A percentile compares a stretch with the other conserved stretches of the same genome.
phyloP scores from a whole-genome alignment of 2,329 filamentous ascomycete species.

The Monilinia polystroma region DNA sequence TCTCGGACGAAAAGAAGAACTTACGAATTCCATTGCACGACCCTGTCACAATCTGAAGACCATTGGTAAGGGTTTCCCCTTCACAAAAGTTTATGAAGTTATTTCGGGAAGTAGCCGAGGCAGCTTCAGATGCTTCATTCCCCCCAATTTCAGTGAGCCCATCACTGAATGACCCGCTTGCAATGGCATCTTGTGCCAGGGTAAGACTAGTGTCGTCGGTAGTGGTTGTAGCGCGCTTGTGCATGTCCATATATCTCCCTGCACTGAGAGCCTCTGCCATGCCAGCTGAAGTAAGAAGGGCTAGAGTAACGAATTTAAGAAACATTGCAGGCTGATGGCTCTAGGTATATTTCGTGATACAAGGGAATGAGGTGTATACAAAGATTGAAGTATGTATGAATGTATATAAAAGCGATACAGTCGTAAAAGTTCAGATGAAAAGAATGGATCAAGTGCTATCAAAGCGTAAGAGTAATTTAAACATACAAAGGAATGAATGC shows the following conservation, averaged over 20 bases:
- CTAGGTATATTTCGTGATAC: not conserved
- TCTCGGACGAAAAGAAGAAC: constrained; percentile 7
- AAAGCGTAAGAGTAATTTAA: constrained; percentile 21
- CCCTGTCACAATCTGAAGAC: constrained; percentile 54
- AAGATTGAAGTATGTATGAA: not conserved
- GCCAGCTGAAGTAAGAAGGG: constrained; percentile 26
- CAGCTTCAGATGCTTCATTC: constrained; percentile 27
- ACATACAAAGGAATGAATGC: constrained; percentile 8
- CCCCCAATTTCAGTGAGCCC: constrained; percentile 28
- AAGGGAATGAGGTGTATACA: not conserved
- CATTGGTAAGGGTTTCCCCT: constrained; percentile 53
- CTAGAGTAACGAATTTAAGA: constrained; percentile 24
- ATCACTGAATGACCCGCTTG: constrained; percentile 31
- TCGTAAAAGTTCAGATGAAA: constrained; percentile 8
- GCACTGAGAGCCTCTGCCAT: constrained; percentile 19
- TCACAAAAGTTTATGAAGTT: constrained; percentile 38
- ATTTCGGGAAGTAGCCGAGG: constrained; percentile 32
- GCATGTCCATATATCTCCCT: constrained; percentile 19
- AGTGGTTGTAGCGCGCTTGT: constrained; percentile 9
- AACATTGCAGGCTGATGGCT: constrained; percentile 20
- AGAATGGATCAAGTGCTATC: constrained; percentile 18
- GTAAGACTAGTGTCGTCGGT: constrained; percentile 17
- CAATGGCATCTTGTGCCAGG: constrained; percentile 24
- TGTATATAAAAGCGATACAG: constrained; percentile 14
- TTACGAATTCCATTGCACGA: constrained; percentile 54